Percentiles rank a stretch among this genome's conserved stretches.
Evolutionary conservation across 805 yeast genomes (phyloP).

Genomic region (Barnettozyma californica): DNA sequence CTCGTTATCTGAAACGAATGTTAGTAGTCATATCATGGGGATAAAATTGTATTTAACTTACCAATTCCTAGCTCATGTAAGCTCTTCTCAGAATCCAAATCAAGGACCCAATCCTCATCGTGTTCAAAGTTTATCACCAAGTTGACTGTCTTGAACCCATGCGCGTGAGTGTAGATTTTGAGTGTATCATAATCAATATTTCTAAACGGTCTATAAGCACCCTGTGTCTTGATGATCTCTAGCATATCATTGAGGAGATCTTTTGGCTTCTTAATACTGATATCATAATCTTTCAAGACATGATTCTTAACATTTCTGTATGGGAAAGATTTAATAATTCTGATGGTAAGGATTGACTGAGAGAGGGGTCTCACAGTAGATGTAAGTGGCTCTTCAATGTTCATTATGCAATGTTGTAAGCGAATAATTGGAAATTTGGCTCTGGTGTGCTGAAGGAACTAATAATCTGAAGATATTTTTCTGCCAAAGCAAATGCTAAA

Average conservation of each 20-base stretch:
- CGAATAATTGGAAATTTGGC: too few relatives aligned
- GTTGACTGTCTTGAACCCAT: conserved; percentile 89
- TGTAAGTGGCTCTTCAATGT: conserved; percentile 60
- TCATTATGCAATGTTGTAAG: conserved; percentile 9
- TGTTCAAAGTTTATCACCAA: conserved; percentile 86
- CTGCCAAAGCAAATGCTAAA: not conserved
- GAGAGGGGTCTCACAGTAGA: conserved; percentile 59
- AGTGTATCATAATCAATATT: conserved; percentile 67
- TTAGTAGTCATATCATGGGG: conserved; percentile 13
- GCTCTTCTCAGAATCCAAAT: conserved; percentile 29
- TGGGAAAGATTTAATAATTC: conserved; percentile 88
- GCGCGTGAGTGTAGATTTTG: conserved; percentile 91
- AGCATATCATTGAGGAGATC: conserved; percentile 52
- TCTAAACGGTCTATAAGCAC: conserved; percentile 78
- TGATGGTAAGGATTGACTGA: conserved; percentile 73
- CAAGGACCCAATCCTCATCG: conserved; percentile 68
- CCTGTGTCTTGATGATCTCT: conserved; percentile 45
- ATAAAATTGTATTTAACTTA: conserved; percentile 7
- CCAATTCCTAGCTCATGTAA: conserved; percentile 35
- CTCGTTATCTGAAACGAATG: conserved; percentile 59
- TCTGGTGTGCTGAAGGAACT: too few relatives aligned
- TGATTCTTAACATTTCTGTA: conserved; percentile 81
- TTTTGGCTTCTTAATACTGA: conserved; percentile 60
- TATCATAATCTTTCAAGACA: conserved; percentile 63
- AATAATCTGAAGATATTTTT: too few relatives aligned